phyloP scores from a whole-genome alignment of 495 filamentous ascomycete genomes.

The Talaromyces liani region DNA sequence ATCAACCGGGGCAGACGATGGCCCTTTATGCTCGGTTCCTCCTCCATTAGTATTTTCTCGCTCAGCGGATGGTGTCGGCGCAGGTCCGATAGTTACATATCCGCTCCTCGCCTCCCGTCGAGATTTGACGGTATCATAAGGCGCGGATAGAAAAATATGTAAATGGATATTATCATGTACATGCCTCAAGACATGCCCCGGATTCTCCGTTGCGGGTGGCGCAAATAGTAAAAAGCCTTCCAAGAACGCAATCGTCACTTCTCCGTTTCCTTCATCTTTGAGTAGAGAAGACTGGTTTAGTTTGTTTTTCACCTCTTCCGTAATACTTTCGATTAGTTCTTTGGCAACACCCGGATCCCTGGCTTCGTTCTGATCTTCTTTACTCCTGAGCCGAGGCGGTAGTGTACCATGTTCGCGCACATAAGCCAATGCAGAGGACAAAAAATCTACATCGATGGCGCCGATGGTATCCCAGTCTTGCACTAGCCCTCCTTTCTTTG shows the following conservation, averaged over 20 bases:
- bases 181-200: conserved; percentile 15
- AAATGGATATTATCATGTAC: conserved; percentile 59
- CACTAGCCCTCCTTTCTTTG: conserved; percentile 39
- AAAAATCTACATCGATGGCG: conserved; percentile 58
- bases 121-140: conserved; percentile 49
- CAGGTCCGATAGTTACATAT: conserved; percentile 71
- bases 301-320: conserved; percentile 9
- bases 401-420: conserved; percentile 58
- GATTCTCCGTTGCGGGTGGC: conserved; percentile 16
- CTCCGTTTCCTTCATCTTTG: background rate
- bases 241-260: conserved; percentile 42
- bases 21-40: conserved; percentile 11
- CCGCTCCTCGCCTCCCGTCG: conserved; percentile 67
- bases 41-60: background rate
- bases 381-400: conserved; percentile 57
- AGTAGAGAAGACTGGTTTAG: background rate
- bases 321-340: conserved; percentile 12
- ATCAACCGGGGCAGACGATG: conserved; percentile 15
- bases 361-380: conserved; percentile 68
- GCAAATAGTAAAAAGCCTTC: conserved; percentile 85
- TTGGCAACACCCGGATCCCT: conserved; percentile 42
- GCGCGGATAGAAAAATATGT: conserved; percentile 65
- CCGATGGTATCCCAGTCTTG: conserved; percentile 83
- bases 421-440: conserved; percentile 53
- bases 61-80: conserved; percentile 14